Evolutionary conservation across 768 basidiomycete genomes (phyloP), one percentile per base, ranked within the genome.

Genomic region (Rhodotorula toruloides): DNA sequence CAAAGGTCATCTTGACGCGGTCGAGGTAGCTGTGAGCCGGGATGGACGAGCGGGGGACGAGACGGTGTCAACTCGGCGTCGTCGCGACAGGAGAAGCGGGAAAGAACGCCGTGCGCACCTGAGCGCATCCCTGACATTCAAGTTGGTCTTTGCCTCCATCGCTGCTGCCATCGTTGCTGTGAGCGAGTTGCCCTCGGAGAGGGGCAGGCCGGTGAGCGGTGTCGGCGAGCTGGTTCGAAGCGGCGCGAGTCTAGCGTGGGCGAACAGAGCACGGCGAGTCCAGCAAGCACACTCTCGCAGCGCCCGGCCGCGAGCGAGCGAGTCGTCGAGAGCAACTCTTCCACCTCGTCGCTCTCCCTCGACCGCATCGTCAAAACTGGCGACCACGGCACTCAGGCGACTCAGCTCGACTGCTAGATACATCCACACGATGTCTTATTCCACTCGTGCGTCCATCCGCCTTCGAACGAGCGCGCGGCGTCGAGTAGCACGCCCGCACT

Each of bases 1-100:
- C 50, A 58, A 76, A 77, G 61, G 76, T 75, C 52, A 73, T 63
- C 70, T 77, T 77, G 61, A 77, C 76, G 37, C 76, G 61, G 61
- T 77, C 76, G 58, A 77, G 71, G 66, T 77, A 77, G 54, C 73
- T 71, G 65, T 22, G 9, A 25, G 44, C 22, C 1, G 36, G 8
- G 46, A 11, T 43, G 8, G 31, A 36, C 16, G 21, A 29, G 9
- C 54, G 29, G 31, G 37, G 43, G 40, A 43, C 27, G 6, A 25
- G 4, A 40, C 19, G 47, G 44, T 47, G 11, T 16, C 16, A 43
- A 43, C n/a, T 34, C 21, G 52, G 21, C 22, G 32, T 27, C 11
- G 6, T 48, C 22, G 53, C 29, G 32, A 3, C 36, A 22, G 4
- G 17, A n/a, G 29, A 21, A 21, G 31, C 9, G 48, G 40, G 22